phyloP scores from a whole-genome alignment of 768 basidiomycete species.

The Cyclocybe aegerita region DNA sequence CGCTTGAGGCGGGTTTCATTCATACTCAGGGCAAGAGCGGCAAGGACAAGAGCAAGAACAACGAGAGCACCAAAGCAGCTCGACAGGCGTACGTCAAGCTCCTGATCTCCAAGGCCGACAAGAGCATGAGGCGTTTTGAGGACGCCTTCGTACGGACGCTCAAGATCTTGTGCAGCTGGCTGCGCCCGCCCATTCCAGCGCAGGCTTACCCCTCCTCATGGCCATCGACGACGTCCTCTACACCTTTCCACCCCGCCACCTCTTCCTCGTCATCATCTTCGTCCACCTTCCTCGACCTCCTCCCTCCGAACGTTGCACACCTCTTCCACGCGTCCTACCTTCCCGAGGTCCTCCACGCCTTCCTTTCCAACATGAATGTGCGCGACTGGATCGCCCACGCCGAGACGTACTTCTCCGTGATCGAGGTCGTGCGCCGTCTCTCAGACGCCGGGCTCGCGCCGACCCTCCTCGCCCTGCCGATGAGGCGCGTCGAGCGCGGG shows the following conservation, averaged over 20 bases:
- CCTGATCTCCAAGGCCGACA: slow-evolving; percentile 23
- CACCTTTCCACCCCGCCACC: slow-evolving; percentile 14
- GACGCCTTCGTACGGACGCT: slow-evolving; percentile 22
- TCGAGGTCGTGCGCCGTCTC: slow-evolving; percentile 27
- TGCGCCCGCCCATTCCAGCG: slow-evolving; percentile 17
- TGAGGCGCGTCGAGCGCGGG: slow-evolving; percentile 11
- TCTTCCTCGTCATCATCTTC: no score
- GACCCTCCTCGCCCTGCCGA: background rate
- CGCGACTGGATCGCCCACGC: slow-evolving; percentile 35
- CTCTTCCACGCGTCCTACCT: slow-evolving; percentile 27
- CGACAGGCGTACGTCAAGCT: slow-evolving; percentile 22
- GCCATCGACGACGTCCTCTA: no score
- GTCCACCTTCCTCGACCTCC: no score
- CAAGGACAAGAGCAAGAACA: slow-evolving; percentile 9
- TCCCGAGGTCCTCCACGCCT: slow-evolving; percentile 31
- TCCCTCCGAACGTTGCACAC: slow-evolving; percentile 4
- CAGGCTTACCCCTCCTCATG: background rate
- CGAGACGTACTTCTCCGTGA: slow-evolving; percentile 29
- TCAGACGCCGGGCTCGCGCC: slow-evolving; percentile 16
- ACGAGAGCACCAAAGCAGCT: slow-evolving; percentile 4
- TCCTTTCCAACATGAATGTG: slow-evolving; percentile 29
- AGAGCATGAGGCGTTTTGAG: slow-evolving; percentile 22
- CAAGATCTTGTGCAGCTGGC: slow-evolving; percentile 19
- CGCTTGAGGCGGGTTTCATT: slow-evolving; percentile 19
- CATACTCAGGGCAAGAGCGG: slow-evolving; percentile 3